Percentiles rank a stretch among this genome's conserved stretches.
Conservation (phyloP, 257 asterid genomes). For the Cordia subcordata region DNA sequence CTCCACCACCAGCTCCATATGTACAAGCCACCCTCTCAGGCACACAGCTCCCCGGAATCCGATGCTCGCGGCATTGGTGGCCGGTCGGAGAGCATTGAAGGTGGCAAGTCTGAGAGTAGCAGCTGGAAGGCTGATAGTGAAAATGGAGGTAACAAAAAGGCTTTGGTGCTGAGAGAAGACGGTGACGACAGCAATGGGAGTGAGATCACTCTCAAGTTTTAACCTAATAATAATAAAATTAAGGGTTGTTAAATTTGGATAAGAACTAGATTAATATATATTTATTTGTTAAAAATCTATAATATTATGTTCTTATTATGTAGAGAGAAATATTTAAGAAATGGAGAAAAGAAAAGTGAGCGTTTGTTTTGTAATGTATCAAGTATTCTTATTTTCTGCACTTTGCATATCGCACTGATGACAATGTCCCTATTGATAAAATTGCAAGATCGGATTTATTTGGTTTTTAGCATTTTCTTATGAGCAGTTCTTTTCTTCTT, state of each 20-base stretch:
- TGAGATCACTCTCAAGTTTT: slow-evolving; percentile 61
- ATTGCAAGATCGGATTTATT: slow-evolving; percentile 8
- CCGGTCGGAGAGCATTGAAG: slow-evolving; percentile 80
- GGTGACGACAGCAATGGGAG: slow-evolving; percentile 59
- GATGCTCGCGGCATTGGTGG: slow-evolving; percentile 45
- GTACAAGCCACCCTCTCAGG: slow-evolving; percentile 45
- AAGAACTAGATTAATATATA: no score
- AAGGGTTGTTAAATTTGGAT: no score
- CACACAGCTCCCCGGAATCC: slow-evolving; percentile 56
- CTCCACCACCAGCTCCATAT: slow-evolving; percentile 57
- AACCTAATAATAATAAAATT: neutral
- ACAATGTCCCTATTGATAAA: slow-evolving; percentile 1
- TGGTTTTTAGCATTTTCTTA: neutral
- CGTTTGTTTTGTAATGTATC: neutral
- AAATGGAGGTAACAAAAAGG: slow-evolving; percentile 48
- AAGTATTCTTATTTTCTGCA: no score
- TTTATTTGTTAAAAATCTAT: no score
- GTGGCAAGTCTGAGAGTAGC: slow-evolving; percentile 81
- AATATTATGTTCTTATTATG: no score
- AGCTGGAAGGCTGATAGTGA: slow-evolving; percentile 89
- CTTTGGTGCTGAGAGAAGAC: slow-evolving; percentile 27
- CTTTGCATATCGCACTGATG: no score
- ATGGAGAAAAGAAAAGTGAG: slow-evolving; percentile 2
- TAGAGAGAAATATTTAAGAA: neutral
- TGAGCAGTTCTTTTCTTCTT: neutral